Percentiles rank a stretch among this genome's conserved stretches.
phyloP scores from a whole-genome alignment of 179 eudicot species.

The Silene coronaria region DNA sequence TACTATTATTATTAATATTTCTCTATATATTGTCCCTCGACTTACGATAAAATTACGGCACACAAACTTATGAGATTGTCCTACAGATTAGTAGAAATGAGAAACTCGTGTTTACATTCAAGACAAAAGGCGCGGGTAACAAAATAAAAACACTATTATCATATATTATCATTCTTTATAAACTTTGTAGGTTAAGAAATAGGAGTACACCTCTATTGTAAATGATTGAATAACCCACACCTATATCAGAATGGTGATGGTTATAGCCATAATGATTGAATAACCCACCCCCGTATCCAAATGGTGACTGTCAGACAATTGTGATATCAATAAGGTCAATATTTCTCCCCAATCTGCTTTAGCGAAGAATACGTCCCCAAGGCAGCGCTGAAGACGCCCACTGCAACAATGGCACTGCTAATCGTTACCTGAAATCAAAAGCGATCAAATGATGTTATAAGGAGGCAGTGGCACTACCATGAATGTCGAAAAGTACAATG shows the following conservation, averaged over 20 bases:
- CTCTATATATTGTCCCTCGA: no score
- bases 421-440: conserved; percentile 33
- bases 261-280: conserved; percentile 7
- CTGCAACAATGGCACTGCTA: conserved; percentile 36
- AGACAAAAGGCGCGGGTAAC: no score
- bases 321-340: conserved; percentile 18
- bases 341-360: conserved; percentile 26
- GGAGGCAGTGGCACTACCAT: neutral
- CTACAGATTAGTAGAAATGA: no score
- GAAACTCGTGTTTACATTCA: no score
- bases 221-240: no score
- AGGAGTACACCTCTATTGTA: no score
- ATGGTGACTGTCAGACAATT: neutral
- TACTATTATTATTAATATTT: no score
- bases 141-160: no score
- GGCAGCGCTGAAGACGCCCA: conserved; percentile 47
- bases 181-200: no score
- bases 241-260: neutral
- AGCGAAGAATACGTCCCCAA: conserved; percentile 69
- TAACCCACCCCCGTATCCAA: neutral
- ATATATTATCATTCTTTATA: no score
- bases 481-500: neutral
- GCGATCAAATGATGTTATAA: neutral
- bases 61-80: no score
- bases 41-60: no score